A percentile compares a stretch with the other conserved stretches of the same genome.
Conservation (phyloP, 768 basidiomycete genomes). For the Pseudohyphozyma bogoriensis region DNA sequence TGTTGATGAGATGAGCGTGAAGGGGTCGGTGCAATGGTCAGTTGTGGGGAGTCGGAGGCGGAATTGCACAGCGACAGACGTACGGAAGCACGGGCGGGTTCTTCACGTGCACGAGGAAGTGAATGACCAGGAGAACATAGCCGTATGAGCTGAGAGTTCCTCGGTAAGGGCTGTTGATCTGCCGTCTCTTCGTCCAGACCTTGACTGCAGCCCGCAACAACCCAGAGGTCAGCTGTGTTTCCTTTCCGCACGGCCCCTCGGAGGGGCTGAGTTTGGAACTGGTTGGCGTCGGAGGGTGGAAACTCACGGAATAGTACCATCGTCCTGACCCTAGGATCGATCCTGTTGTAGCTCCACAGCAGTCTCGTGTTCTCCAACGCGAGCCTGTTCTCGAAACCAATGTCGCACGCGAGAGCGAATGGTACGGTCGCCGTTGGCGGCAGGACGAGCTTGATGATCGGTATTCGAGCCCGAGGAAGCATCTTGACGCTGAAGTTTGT, state of each 20-base stretch:
- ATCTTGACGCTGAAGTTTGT: constrained; percentile 95
- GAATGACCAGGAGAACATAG: constrained; percentile 94
- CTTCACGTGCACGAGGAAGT: constrained; percentile 95
- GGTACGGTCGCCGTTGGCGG: constrained; percentile 46
- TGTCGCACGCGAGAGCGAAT: constrained; percentile 93
- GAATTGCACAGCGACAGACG: no score
- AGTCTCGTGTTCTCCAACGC: constrained; percentile 94
- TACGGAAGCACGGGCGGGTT: constrained; percentile 83
- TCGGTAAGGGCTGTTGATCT: constrained; percentile 97
- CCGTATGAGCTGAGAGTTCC: constrained; percentile 95
- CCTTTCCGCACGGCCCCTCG: not conserved
- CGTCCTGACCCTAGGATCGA: constrained; percentile 87
- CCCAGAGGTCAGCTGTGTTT: not conserved
- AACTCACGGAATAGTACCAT: constrained; percentile 90
- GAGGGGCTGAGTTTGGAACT: no score
- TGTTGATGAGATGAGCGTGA: not conserved
- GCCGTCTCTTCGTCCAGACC: constrained; percentile 96
- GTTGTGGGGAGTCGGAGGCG: not conserved
- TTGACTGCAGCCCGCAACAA: constrained; percentile 59
- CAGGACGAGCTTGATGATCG: constrained; percentile 92
- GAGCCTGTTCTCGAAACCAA: constrained; percentile 94
- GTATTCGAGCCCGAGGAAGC: constrained; percentile 90
- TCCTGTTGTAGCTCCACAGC: constrained; percentile 92
- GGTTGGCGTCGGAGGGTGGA: not conserved
- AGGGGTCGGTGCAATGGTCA: not conserved